Evolutionary conservation across 2,329 filamentous ascomycete genomes (phyloP).

Genomic region (Sporothrix globosa): DNA sequence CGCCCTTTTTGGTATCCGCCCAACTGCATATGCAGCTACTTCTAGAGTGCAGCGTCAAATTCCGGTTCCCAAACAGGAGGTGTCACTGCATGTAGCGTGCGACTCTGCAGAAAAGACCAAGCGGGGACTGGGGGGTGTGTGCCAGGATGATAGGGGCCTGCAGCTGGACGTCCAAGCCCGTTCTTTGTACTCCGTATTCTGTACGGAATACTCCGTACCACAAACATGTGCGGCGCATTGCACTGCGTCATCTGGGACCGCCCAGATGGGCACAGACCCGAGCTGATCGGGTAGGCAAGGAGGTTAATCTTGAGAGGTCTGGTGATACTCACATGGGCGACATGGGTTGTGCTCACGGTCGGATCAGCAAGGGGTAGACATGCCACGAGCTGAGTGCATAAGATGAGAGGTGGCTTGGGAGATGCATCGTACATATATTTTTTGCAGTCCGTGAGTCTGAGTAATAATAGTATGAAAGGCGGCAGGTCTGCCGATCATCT

Average conservation of each 20-base stretch:
- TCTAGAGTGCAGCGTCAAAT: slow-evolving; percentile 19
- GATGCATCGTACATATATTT: background rate
- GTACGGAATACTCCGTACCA: too few species aligned
- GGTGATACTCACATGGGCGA: slow-evolving; percentile 12
- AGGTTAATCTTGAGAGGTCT: background rate
- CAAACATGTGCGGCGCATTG: slow-evolving; percentile 1
- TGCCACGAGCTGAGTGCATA: slow-evolving; percentile 22
- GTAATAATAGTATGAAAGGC: background rate
- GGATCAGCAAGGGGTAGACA: background rate
- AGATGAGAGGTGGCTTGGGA: slow-evolving; percentile 15
- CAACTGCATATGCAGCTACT: slow-evolving; percentile 24
- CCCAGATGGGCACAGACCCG: slow-evolving; percentile 1
- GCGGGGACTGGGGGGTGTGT: slow-evolving; percentile 1
- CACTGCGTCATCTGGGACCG: slow-evolving; percentile 17
- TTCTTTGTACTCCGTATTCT: too few species aligned
- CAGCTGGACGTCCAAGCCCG: background rate
- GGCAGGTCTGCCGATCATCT: slow-evolving; percentile 15
- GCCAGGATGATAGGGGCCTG: background rate
- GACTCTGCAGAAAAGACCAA: slow-evolving; percentile 18
- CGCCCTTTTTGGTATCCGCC: slow-evolving; percentile 10
- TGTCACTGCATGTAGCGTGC: slow-evolving; percentile 26
- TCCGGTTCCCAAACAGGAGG: slow-evolving; percentile 27
- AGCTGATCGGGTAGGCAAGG: background rate
- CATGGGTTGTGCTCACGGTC: background rate
- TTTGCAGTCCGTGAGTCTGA: slow-evolving; percentile 12